Percentiles rank a stretch among this genome's conserved stretches.
Conservation (phyloP, 306 rosid species). For the Begonia loranthoides region DNA sequence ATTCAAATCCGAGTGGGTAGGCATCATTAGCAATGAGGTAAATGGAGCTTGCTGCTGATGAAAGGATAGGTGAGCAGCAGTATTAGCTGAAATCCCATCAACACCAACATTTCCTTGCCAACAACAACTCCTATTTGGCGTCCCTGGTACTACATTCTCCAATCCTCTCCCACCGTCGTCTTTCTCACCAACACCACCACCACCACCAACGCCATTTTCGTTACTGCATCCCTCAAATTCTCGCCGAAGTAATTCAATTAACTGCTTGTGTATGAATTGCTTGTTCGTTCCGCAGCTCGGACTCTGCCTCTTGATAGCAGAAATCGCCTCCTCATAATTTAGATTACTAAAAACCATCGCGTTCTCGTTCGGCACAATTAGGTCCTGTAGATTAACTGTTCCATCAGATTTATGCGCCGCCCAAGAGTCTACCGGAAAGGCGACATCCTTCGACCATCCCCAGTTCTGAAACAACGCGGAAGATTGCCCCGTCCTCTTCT, state of each 20-base stretch:
- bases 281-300: conserved; percentile 32
- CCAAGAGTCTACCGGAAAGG: conserved; percentile 15
- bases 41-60: conserved; percentile 17
- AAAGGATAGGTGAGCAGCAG: conserved; percentile 15
- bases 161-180: conserved; percentile 6
- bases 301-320: conserved; percentile 15
- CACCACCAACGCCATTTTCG: conserved; percentile 1
- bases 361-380: conserved; percentile 32
- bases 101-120: conserved; percentile 18
- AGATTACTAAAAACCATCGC: conserved; percentile 2
- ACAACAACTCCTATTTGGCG: conserved; percentile 7
- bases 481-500: conserved; percentile 10
- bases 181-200: conserved; percentile 3
- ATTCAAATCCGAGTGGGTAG: conserved; percentile 14
- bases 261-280: conserved; percentile 43
- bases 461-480: conserved; percentile 8
- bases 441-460: conserved; percentile 9
- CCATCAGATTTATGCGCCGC: conserved; percentile 11
- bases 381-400: conserved; percentile 20
- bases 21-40: conserved; percentile 29
- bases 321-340: conserved; percentile 1
- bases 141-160: conserved; percentile 20
- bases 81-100: conserved; percentile 9
- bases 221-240: conserved; percentile 9
- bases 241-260: conserved; percentile 39